These are phyloP conservation scores for Thecamonas trahens DNA, from an alignment of 78 protist species.

Conservation along the genomic window DNA sequence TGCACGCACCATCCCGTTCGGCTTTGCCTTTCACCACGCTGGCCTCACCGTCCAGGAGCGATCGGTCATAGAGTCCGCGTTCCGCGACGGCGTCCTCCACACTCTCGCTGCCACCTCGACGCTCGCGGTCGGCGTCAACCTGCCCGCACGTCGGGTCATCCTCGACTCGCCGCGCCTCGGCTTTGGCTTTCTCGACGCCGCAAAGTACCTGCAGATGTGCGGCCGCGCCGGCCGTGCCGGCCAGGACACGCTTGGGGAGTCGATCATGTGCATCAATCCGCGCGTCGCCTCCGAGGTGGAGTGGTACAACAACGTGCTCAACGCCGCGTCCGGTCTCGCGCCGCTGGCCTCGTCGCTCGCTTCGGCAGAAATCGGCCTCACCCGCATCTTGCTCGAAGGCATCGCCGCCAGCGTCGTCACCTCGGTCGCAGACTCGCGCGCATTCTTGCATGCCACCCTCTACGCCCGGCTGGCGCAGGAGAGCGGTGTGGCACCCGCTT, in stretches of 20 bases:
- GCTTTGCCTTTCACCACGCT: slow-evolving; percentile 49
- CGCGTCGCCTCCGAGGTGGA: not conserved
- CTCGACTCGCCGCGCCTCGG: not conserved
- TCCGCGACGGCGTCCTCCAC: not conserved
- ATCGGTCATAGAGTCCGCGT: slow-evolving; percentile 13
- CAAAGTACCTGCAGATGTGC: not conserved
- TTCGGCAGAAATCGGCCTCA: not conserved
- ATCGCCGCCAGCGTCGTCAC: not conserved
- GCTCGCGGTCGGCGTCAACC: slow-evolving; percentile 60
- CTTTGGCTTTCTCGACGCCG: not conserved
- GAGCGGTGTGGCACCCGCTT: not conserved
- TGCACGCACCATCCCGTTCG: not conserved
- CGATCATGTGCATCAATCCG: not conserved
- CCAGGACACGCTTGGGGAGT: slow-evolving; percentile 21
- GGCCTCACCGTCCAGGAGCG: slow-evolving; percentile 41
- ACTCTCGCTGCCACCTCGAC: slow-evolving; percentile 37
- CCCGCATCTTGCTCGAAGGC: not conserved
- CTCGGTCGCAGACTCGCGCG: too few species aligned
- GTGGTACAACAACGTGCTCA: too few species aligned
- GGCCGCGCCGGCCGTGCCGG: slow-evolving; percentile 56
- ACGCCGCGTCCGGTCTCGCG: not conserved
- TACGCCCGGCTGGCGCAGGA: not conserved
- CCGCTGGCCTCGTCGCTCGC: not conserved
- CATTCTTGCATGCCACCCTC: too few species aligned
- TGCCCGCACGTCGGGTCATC: slow-evolving; percentile 41